phyloP scores from a whole-genome alignment of 2,329 filamentous ascomycete species.

The Epicoccum sorghinum region DNA sequence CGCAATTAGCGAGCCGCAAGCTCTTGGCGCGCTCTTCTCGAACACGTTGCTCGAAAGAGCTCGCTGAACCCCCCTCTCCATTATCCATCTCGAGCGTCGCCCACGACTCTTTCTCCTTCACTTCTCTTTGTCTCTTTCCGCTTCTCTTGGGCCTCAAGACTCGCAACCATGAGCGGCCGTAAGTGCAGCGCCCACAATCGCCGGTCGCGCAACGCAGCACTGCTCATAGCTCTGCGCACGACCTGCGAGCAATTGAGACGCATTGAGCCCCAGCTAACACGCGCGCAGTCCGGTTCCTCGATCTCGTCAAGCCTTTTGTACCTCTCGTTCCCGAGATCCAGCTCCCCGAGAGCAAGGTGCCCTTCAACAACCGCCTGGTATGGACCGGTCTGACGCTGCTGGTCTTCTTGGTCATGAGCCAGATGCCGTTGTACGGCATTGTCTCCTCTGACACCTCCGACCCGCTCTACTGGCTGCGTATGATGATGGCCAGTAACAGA shows the following conservation, averaged over 20 bases:
- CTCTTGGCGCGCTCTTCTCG: conserved; percentile 21
- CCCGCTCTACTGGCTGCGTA: conserved; percentile 98
- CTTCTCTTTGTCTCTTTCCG: conserved; percentile 43
- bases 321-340: conserved; percentile 96
- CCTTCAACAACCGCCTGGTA: conserved; percentile 83
- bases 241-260: conserved; percentile 13
- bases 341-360: conserved; percentile 90
- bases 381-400: conserved; percentile 74
- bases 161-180: conserved; percentile 65
- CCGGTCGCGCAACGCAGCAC: conserved; percentile 9
- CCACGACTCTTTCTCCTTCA: conserved; percentile 33
- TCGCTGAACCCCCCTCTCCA: conserved; percentile 37
- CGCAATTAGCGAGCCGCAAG: conserved; percentile 19
- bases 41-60: conserved; percentile 41
- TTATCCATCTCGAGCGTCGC: conserved; percentile 35
- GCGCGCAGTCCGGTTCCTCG: conserved; percentile 89
- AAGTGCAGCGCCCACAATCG: conserved; percentile 48
- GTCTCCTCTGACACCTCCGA: conserved; percentile 96
- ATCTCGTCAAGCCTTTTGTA: conserved; percentile 99
- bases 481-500: conserved; percentile 99
- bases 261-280: conserved; percentile 27
- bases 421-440: conserved; percentile 96
- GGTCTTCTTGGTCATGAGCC: conserved; percentile 99
- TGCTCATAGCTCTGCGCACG: conserved; percentile 9
- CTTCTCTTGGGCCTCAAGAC: conserved; percentile 38